Percentiles rank a stretch among this genome's conserved stretches.
phyloP scores from a whole-genome alignment of 2,329 filamentous ascomycete species.

The Cladosporium sp. region DNA sequence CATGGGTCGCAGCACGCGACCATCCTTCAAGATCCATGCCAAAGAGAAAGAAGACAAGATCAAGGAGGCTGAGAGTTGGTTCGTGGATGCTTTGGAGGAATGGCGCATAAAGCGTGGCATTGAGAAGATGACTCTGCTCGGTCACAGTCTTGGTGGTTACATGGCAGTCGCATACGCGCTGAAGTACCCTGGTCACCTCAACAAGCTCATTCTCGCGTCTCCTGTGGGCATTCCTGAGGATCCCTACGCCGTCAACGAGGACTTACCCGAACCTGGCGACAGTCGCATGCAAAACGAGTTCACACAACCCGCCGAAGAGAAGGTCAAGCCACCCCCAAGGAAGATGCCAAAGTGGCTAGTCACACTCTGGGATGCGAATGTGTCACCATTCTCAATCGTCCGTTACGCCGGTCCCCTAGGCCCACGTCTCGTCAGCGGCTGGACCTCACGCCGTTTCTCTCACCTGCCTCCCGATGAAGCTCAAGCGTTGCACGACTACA shows the following conservation, averaged over 20 bases:
- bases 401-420: slow-evolving; percentile 85
- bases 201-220: slow-evolving; percentile 93
- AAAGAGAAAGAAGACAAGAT: slow-evolving; percentile 79
- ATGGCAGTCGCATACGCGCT: slow-evolving; percentile 91
- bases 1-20: slow-evolving; percentile 85
- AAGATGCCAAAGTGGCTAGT: slow-evolving; percentile 77
- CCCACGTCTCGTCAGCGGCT: slow-evolving; percentile 86
- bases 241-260: slow-evolving; percentile 77
- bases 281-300: slow-evolving; percentile 76
- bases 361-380: slow-evolving; percentile 95
- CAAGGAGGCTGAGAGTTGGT: slow-evolving; percentile 88
- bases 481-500: slow-evolving; percentile 83
- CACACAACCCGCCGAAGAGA: slow-evolving; percentile 48
- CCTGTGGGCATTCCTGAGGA: slow-evolving; percentile 94
- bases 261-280: slow-evolving; percentile 70
- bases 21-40: slow-evolving; percentile 76
- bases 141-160: slow-evolving; percentile 91
- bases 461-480: slow-evolving; percentile 78
- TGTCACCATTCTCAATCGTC: slow-evolving; percentile 89
- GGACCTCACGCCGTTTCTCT: slow-evolving; percentile 89
- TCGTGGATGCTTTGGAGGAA: slow-evolving; percentile 92
- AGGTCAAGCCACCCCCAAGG: slow-evolving; percentile 44
- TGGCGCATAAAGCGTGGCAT: slow-evolving; percentile 87
- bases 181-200: slow-evolving; percentile 90
- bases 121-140: slow-evolving; percentile 87